Evolutionary conservation across 148 eudicot species (phyloP).

Genomic region (Chenopodium quinoa): DNA sequence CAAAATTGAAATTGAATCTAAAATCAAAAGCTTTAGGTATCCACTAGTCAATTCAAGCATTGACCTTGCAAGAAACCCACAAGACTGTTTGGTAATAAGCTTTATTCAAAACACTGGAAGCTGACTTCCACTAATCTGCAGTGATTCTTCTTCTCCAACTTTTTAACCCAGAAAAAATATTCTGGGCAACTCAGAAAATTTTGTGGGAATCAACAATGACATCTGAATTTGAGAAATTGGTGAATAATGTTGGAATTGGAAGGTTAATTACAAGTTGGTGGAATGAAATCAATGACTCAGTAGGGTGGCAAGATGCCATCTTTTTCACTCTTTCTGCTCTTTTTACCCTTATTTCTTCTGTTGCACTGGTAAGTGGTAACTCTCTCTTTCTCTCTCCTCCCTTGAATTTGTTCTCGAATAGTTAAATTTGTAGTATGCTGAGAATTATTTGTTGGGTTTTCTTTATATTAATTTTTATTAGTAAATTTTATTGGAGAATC

Average conservation of each 20-base stretch:
- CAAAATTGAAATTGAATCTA: no score
- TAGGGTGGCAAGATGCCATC: conserved; percentile 78
- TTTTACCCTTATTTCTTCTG: conserved; percentile 66
- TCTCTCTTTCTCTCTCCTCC: conserved; percentile 6
- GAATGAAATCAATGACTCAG: conserved; percentile 68
- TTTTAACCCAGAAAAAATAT: not conserved
- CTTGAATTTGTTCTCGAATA: not conserved
- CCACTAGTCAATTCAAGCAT: conserved; percentile 1
- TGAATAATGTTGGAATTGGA: conserved; percentile 22
- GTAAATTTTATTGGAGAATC: no score
- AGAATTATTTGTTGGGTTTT: not conserved
- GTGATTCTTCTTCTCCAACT: not conserved
- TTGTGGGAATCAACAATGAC: conserved; percentile 36
- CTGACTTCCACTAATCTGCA: not conserved
- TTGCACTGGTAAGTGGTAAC: conserved; percentile 53
- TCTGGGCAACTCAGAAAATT: conserved; percentile 12
- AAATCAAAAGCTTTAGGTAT: not conserved
- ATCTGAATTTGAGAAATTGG: conserved; percentile 30
- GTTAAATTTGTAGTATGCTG: not conserved
- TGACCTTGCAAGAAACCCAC: not conserved
- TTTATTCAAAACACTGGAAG: not conserved
- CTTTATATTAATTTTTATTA: not conserved
- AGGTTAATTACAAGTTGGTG: conserved; percentile 45
- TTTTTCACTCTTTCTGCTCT: conserved; percentile 67
- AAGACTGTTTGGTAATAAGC: not conserved